phyloP scores from a whole-genome alignment of 2,329 filamentous ascomycete species.

The Byssothecium circinans region DNA sequence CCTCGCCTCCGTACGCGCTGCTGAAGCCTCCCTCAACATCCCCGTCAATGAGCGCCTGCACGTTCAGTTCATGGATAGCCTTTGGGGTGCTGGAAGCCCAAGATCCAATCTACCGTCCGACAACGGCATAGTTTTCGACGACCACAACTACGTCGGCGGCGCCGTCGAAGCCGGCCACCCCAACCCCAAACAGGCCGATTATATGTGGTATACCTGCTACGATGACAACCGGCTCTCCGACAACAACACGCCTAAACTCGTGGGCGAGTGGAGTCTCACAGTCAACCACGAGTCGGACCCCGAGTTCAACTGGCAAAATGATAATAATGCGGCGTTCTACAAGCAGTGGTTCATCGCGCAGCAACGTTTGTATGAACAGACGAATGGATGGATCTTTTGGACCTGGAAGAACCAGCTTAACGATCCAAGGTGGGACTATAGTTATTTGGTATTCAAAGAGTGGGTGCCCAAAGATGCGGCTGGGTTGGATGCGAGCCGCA shows the following conservation, averaged over 20 bases:
- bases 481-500: constrained; percentile 1
- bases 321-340: constrained; percentile 54
- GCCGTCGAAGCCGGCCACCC: constrained; percentile 28
- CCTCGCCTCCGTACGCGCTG: constrained; percentile 50
- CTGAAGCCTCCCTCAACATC: constrained; percentile 51
- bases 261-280: constrained; percentile 63
- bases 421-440: constrained; percentile 57
- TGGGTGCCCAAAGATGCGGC: constrained; percentile 3
- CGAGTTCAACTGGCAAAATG: constrained; percentile 46
- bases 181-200: constrained; percentile 46
- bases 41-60: constrained; percentile 52
- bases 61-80: constrained; percentile 56
- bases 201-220: constrained; percentile 55
- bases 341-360: constrained; percentile 60
- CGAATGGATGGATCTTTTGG: constrained; percentile 63
- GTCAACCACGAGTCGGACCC: constrained; percentile 55
- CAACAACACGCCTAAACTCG: constrained; percentile 48
- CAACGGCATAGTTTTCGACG: constrained; percentile 56
- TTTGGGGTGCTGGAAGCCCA: constrained; percentile 61
- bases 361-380: constrained; percentile 57
- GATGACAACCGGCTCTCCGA: constrained; percentile 48
- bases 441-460: constrained; percentile 9
- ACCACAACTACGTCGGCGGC: constrained; percentile 59
- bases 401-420: constrained; percentile 58
- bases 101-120: constrained; percentile 48